Percentiles rank a stretch among this genome's conserved stretches.
Evolutionary conservation across 768 basidiomycete species (phyloP).

Genomic region (Termitomyces sp.): DNA sequence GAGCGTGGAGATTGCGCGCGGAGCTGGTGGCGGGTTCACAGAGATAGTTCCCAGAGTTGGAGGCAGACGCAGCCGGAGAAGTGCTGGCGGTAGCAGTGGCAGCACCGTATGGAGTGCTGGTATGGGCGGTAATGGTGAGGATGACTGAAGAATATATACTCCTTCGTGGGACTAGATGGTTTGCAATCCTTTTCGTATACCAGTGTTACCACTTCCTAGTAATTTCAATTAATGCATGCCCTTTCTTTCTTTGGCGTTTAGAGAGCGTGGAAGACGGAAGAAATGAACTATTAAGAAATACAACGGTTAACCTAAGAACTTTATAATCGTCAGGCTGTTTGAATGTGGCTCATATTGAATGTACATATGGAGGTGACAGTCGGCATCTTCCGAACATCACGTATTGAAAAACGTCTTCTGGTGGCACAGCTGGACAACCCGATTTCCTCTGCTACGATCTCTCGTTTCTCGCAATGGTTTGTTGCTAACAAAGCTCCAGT

Average conservation of each 20-base stretch:
- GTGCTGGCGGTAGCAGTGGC: constrained; percentile 64
- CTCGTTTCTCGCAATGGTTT: neutral
- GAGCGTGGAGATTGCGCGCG: constrained; percentile 75
- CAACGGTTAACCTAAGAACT: too few relatives aligned
- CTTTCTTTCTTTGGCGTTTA: neutral
- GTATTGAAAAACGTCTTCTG: neutral
- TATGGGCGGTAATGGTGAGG: constrained; percentile 63
- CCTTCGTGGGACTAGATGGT: neutral
- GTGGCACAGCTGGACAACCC: neutral
- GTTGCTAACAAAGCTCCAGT: neutral
- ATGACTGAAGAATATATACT: constrained; percentile 19
- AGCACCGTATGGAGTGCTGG: constrained; percentile 90
- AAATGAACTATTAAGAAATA: too few relatives aligned
- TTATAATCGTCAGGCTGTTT: too few relatives aligned
- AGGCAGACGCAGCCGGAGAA: constrained; percentile 59
- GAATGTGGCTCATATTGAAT: too few relatives aligned
- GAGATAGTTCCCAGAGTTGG: constrained; percentile 60
- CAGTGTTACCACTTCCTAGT: neutral
- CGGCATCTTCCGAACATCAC: neutral
- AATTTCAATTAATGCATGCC: constrained; percentile 1
- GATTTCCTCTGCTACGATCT: neutral
- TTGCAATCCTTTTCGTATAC: constrained; percentile 10
- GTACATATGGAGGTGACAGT: too few relatives aligned
- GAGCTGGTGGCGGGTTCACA: constrained; percentile 73
- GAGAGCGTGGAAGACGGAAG: too few relatives aligned